A percentile compares a stretch with the other conserved stretches of the same genome.
These are phyloP conservation scores for Leucocoprinus birnbaumii DNA, from an alignment of 768 basidiomycete species.

Conservation along the genomic window DNA sequence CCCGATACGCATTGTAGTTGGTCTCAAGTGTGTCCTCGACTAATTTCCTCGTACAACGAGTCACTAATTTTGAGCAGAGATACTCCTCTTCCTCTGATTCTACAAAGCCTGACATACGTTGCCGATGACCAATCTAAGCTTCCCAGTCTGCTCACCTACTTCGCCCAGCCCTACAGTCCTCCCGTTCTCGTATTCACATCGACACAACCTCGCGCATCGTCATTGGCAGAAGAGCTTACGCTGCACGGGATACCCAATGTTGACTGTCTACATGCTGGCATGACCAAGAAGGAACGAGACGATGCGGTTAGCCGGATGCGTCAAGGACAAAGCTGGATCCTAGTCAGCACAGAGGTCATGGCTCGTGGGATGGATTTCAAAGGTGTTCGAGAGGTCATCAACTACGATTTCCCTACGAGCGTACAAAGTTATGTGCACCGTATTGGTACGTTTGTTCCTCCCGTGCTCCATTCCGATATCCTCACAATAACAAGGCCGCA, in stretches of 20 bases:
- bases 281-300: slow-evolving; percentile 85
- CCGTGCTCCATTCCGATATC: background rate
- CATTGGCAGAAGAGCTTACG: slow-evolving; percentile 77
- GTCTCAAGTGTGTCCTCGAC: slow-evolving; percentile 72
- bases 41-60: slow-evolving; percentile 1
- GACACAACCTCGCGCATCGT: slow-evolving; percentile 80
- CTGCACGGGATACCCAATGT: slow-evolving; percentile 78
- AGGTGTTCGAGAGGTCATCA: slow-evolving; percentile 90
- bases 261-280: slow-evolving; percentile 88
- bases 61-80: slow-evolving; percentile 44
- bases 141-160: slow-evolving; percentile 78
- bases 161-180: slow-evolving; percentile 82
- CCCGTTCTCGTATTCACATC: slow-evolving; percentile 92
- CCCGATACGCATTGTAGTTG: slow-evolving; percentile 93
- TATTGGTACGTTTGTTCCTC: slow-evolving; percentile 54
- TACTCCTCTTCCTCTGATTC: slow-evolving; percentile 88
- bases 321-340: slow-evolving; percentile 87
- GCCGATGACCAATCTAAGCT: slow-evolving; percentile 94
- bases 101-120: slow-evolving; percentile 87
- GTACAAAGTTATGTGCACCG: slow-evolving; percentile 96
- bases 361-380: slow-evolving; percentile 98
- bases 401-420: slow-evolving; percentile 95
- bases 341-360: slow-evolving; percentile 97
- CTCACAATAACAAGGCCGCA: slow-evolving; percentile 60
- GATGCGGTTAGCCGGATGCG: slow-evolving; percentile 84